Base-by-base conservation (phyloP, 2,329 filamentous ascomycete species). In the Talaromyces pinophilus region DNA sequence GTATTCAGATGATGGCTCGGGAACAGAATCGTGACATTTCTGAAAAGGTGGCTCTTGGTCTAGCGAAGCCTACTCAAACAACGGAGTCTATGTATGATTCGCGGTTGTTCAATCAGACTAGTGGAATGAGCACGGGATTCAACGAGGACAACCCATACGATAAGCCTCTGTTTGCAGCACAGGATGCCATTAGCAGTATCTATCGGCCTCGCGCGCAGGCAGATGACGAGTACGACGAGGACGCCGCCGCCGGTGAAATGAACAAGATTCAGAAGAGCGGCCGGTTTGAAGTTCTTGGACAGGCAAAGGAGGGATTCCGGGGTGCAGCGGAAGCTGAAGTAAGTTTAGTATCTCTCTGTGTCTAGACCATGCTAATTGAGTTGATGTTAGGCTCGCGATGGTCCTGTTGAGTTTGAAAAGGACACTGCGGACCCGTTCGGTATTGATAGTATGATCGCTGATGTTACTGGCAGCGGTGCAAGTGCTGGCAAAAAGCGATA, bases 101-200 rank as follows among this genome's bases (percentile, higher is more conserved):
- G 1, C 86, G 95, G 48, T 81, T 99, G 35, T 99, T 99, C 81
- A 97, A 98, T 80, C 92, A 96, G 80, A 90, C 89, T 5, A 93
- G 91, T 72, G 95, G 95, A 0, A 96, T 99, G 76, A 90, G 93
- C 71, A 87, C 89, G 62, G 95, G 94, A 0, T 93, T 97, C 85
- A 99, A 99, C 78, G 95, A 99, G 78, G 95, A 99, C 78, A 95
- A 99, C 75, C 88, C 90, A 0, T 99, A 98, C 81, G 95, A 98
- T 78, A 98, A 98, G 80, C 95, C 95, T 22, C 83, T 99, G 7
- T 99, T 99, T 77, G 93, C 93, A 0, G 94, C 95, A 15, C 93
- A 97, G 76, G 94, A 98, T 75, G 94, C 92, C 8, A 92, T 97
- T 73, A 95, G 88, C 81, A 94, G 90, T 77, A 98, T 99, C 71